phyloP scores from a whole-genome alignment of 805 yeast genomes.

The Lipomyces starkeyi region DNA sequence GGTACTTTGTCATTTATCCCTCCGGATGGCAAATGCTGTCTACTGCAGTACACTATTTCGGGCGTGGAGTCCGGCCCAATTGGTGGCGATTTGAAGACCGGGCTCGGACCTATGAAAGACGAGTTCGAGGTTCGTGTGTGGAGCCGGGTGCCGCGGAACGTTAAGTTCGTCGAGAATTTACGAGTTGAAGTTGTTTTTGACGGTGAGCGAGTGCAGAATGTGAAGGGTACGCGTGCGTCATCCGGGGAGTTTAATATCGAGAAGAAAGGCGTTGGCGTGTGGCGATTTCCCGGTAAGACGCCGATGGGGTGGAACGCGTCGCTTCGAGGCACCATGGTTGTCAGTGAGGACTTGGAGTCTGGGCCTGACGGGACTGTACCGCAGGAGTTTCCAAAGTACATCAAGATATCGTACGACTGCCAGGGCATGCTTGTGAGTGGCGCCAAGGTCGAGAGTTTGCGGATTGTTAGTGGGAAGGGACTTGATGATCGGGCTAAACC shows the following conservation, averaged over 20 bases:
- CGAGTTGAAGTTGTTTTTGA: constrained; percentile 51
- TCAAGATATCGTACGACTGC: constrained; percentile 60
- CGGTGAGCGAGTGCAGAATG: constrained; percentile 40
- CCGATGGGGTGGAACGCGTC: constrained; percentile 71
- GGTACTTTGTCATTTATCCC: constrained; percentile 74
- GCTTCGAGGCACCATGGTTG: constrained; percentile 63
- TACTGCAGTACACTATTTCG: constrained; percentile 53
- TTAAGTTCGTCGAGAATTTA: constrained; percentile 57
- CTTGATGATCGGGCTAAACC: constrained; percentile 69
- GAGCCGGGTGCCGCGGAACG: constrained; percentile 54
- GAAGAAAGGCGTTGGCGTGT: constrained; percentile 60
- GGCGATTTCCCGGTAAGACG: constrained; percentile 68
- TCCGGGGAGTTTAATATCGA: constrained; percentile 75
- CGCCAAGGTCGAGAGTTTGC: constrained; percentile 67
- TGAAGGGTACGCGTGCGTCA: constrained; percentile 68
- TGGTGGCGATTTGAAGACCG: constrained; percentile 58
- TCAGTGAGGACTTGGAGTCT: constrained; percentile 40
- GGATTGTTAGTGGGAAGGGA: constrained; percentile 63
- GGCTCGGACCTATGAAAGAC: constrained; percentile 57
- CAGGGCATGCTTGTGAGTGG: constrained; percentile 81
- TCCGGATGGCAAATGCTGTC: constrained; percentile 73
- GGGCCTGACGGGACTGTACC: constrained; percentile 35
- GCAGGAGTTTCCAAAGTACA: constrained; percentile 50
- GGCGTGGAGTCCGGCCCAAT: constrained; percentile 57
- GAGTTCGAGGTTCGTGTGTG: constrained; percentile 68